Conservation (phyloP, 2,329 filamentous ascomycete genomes). For the Aspergillus carbonarius region DNA sequence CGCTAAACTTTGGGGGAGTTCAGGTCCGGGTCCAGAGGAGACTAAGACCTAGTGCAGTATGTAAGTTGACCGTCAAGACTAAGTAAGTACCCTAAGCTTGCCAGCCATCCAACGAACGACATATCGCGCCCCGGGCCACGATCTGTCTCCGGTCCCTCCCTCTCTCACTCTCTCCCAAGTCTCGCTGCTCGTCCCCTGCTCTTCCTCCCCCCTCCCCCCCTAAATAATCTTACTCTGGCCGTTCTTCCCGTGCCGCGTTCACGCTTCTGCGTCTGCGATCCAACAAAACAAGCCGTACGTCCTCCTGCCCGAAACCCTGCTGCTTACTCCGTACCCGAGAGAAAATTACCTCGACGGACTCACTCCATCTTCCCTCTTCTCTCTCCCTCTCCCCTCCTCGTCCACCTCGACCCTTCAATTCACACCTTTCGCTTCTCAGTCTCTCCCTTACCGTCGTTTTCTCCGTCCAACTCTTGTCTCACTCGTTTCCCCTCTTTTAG, state of each 20-base stretch:
- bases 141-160: conserved; percentile 2
- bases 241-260: conserved; percentile 1
- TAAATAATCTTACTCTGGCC: not conserved
- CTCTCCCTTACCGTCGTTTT: conserved; percentile 16
- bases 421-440: conserved; percentile 24
- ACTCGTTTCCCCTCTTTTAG: conserved; percentile 25
- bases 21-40: not conserved
- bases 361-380: conserved; percentile 23
- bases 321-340: not conserved
- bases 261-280: conserved; percentile 3
- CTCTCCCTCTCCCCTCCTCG: conserved; percentile 21
- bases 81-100: not conserved
- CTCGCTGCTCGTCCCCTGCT: not conserved
- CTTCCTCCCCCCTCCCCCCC: not conserved
- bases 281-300: not conserved
- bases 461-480: conserved; percentile 27
- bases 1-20: conserved; percentile 5
- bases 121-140: conserved; percentile 6
- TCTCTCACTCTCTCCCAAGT: not conserved
- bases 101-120: not conserved
- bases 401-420: conserved; percentile 20
- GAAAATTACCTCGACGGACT: conserved; percentile 4
- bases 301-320: not conserved
- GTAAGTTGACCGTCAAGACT: not conserved
- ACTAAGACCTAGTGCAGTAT: not conserved